A percentile compares a stretch with the other conserved stretches of the same genome.
These are phyloP conservation scores for Scheffersomyces coipomensis DNA, from an alignment of 805 yeast genomes.

Conservation along the genomic window DNA sequence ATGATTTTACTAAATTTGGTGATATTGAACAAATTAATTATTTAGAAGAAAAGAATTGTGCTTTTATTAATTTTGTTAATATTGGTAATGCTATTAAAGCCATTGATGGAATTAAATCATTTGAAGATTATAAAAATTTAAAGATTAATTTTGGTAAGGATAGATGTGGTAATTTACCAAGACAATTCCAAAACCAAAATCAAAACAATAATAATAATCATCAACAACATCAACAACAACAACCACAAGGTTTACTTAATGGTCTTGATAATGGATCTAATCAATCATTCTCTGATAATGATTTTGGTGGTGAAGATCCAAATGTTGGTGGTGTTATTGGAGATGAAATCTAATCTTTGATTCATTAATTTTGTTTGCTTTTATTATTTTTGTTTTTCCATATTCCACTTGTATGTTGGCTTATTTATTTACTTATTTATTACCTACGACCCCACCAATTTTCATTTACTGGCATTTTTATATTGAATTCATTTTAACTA, in stretches of 20 bases:
- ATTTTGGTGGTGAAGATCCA: conserved; percentile 17
- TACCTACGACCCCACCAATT: too few species aligned
- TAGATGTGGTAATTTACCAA: conserved; percentile 91
- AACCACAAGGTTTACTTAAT: conserved; percentile 4
- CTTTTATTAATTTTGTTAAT: conserved; percentile 87
- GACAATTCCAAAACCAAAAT: conserved; percentile 54
- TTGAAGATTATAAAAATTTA: conserved; percentile 58
- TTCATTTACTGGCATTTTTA: too few species aligned
- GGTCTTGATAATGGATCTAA: conserved; percentile 14
- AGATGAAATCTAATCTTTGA: neutral
- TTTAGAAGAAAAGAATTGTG: conserved; percentile 79
- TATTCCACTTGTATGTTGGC: neutral
- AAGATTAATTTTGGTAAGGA: conserved; percentile 92
- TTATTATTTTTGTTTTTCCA: neutral
- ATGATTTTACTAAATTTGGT: conserved; percentile 79
- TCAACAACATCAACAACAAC: conserved; percentile 3
- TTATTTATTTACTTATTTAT: too few species aligned
- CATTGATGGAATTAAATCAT: conserved; percentile 83
- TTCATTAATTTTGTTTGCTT: neutral
- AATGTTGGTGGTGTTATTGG: too few species aligned
- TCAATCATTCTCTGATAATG: conserved; percentile 21
- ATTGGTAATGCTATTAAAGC: conserved; percentile 91
- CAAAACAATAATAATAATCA: conserved; percentile 5
- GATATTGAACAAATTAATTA: conserved; percentile 94
- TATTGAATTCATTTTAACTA: too few species aligned